These are phyloP conservation scores for Tephrocybe rancida DNA, from an alignment of 768 basidiomycete genomes.

Conservation along the genomic window DNA sequence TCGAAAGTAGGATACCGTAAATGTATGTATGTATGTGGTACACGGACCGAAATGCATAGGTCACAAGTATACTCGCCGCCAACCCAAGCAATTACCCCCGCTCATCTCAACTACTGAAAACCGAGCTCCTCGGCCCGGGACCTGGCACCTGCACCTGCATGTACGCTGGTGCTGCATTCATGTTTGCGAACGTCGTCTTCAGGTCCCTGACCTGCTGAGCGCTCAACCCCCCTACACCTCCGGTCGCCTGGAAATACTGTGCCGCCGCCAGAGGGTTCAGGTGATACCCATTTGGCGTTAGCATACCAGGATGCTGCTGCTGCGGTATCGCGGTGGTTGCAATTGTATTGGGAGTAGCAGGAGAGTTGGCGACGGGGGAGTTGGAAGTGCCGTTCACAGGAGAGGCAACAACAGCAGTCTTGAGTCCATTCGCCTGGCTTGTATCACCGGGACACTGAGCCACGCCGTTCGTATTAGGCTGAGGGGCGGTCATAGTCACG, in stretches of 20 bases:
- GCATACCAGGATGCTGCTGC: slow-evolving; percentile 16
- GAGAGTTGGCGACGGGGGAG: neutral
- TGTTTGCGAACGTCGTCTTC: slow-evolving; percentile 54
- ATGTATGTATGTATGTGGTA: too few species aligned
- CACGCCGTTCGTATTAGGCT: slow-evolving; percentile 33
- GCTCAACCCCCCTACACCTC: slow-evolving; percentile 45
- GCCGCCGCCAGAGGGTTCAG: slow-evolving; percentile 39
- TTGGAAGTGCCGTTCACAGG: slow-evolving; percentile 11
- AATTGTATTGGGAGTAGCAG: neutral
- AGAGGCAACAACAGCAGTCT: slow-evolving; percentile 17
- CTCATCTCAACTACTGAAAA: slow-evolving; percentile 17
- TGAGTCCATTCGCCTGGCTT: slow-evolving; percentile 23
- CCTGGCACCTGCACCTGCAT: slow-evolving; percentile 18
- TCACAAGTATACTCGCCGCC: too few species aligned
- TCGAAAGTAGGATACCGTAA: too few species aligned
- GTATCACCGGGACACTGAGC: slow-evolving; percentile 24
- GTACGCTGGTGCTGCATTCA: slow-evolving; percentile 30
- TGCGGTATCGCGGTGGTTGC: slow-evolving; percentile 35
- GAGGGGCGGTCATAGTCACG: slow-evolving; percentile 27
- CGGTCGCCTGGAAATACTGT: slow-evolving; percentile 26
- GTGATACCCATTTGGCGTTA: slow-evolving; percentile 50
- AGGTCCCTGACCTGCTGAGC: slow-evolving; percentile 63
- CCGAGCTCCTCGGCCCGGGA: slow-evolving; percentile 15
- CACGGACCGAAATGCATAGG: too few species aligned
- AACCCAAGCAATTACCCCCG: too few species aligned